phyloP scores from a whole-genome alignment of 768 basidiomycete species.

The Tulasnella sp. region DNA sequence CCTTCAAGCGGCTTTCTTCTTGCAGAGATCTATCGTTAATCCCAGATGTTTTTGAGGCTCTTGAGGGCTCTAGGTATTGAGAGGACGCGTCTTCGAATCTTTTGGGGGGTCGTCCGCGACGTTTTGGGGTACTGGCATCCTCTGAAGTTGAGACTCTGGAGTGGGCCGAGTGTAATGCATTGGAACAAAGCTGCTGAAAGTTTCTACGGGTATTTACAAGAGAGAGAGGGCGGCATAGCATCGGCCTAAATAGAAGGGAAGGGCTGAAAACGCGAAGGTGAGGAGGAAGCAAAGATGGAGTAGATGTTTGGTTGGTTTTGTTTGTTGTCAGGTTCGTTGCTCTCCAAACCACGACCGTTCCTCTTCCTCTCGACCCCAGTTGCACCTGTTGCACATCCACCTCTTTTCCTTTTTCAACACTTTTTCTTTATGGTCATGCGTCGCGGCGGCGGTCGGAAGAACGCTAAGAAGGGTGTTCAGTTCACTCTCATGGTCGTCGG shows the following conservation, averaged over 20 bases:
- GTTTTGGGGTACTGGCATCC: not conserved
- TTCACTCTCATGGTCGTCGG: conserved; percentile 98
- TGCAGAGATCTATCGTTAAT: too few relatives aligned
- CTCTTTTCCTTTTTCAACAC: not conserved
- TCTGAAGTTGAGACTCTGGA: not conserved
- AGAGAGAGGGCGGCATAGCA: not conserved
- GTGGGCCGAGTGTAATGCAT: not conserved
- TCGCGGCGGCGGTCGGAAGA: conserved; percentile 56
- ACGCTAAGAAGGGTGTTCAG: conserved; percentile 98
- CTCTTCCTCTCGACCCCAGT: conserved; percentile 8
- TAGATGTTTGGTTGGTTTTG: not conserved
- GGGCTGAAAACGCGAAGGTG: not conserved
- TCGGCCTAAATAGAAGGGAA: not conserved
- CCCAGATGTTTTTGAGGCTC: not conserved
- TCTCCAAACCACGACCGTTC: not conserved
- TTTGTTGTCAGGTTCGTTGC: not conserved
- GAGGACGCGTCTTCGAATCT: not conserved
- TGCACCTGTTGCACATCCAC: conserved; percentile 7
- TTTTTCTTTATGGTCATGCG: conserved; percentile 35
- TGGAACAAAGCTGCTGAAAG: not conserved
- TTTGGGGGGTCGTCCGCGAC: not conserved
- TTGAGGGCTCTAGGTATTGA: not conserved
- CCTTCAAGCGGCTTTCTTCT: too few relatives aligned
- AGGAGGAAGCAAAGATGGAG: not conserved
- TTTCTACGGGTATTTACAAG: conserved; percentile 13